These are phyloP conservation scores for Cryptococcus sp. DNA, from an alignment of 1,284 basidiomycete genomes.

Conservation along the genomic window DNA sequence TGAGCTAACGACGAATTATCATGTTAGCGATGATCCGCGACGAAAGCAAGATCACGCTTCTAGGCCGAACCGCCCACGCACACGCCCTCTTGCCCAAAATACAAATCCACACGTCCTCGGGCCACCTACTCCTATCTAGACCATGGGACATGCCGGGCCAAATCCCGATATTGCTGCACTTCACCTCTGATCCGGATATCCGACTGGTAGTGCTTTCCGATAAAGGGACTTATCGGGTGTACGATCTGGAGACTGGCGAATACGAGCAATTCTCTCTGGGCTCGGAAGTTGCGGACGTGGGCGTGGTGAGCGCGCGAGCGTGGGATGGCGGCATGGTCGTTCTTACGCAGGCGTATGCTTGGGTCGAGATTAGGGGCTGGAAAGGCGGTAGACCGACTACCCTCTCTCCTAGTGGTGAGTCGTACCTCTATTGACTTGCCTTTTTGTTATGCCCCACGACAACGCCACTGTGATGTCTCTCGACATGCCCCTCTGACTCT, in stretches of 20 bases:
- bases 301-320: constrained; percentile 79
- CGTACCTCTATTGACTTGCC: constrained; percentile 9
- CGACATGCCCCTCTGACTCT: not conserved
- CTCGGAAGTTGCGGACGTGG: constrained; percentile 78
- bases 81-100: constrained; percentile 63
- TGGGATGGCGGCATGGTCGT: constrained; percentile 86
- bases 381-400: constrained; percentile 66
- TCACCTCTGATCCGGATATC: constrained; percentile 55
- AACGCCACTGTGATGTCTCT: not conserved
- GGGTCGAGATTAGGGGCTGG: constrained; percentile 86
- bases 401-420: constrained; percentile 69
- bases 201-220: constrained; percentile 83
- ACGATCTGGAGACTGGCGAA: constrained; percentile 71
- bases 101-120: constrained; percentile 57
- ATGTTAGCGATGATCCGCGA: constrained; percentile 88
- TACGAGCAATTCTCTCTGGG: constrained; percentile 85
- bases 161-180: constrained; percentile 42
- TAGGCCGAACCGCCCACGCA: constrained; percentile 63
- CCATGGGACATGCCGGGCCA: constrained; percentile 40
- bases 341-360: constrained; percentile 70
- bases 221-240: constrained; percentile 86
- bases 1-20: constrained; percentile 2
- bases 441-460: too few relatives aligned
- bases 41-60: constrained; percentile 72
- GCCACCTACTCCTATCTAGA: constrained; percentile 54